Evolutionary conservation across 345 rosid species (phyloP).

Genomic region (Salix viminalis): DNA sequence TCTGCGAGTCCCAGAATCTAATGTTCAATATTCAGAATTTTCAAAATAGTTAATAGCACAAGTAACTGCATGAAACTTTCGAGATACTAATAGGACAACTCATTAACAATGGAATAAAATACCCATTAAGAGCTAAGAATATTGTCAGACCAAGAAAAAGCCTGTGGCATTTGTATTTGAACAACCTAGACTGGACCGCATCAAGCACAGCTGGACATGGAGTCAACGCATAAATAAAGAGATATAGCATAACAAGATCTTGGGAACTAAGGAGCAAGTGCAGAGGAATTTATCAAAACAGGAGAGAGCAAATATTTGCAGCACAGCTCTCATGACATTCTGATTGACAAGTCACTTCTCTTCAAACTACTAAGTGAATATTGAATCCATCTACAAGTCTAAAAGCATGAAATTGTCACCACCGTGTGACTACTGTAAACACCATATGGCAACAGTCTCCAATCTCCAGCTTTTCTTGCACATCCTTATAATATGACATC

Average conservation of each 20-base stretch:
- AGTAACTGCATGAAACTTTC: conserved; percentile 26
- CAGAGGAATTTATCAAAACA: not conserved
- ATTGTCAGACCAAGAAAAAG: conserved; percentile 2
- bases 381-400: not conserved
- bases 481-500: not conserved
- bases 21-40: conserved; percentile 51
- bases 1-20: conserved; percentile 80
- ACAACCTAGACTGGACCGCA: not conserved
- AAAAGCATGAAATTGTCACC: not conserved
- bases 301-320: not conserved
- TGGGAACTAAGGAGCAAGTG: not conserved
- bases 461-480: not conserved
- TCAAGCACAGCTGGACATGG: not conserved
- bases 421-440: no score
- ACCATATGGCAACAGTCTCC: not conserved
- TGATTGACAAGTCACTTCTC: not conserved
- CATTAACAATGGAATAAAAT: conserved; percentile 2
- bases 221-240: not conserved
- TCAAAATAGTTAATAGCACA: conserved; percentile 27
- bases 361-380: not conserved
- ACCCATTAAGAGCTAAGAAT: conserved; percentile 5
- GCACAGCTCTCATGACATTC: not conserved
- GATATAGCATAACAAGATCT: not conserved
- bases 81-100: conserved; percentile 10
- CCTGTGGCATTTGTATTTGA: not conserved